phyloP scores from a whole-genome alignment of 495 filamentous ascomycete species.

The Daldinia grandis region DNA sequence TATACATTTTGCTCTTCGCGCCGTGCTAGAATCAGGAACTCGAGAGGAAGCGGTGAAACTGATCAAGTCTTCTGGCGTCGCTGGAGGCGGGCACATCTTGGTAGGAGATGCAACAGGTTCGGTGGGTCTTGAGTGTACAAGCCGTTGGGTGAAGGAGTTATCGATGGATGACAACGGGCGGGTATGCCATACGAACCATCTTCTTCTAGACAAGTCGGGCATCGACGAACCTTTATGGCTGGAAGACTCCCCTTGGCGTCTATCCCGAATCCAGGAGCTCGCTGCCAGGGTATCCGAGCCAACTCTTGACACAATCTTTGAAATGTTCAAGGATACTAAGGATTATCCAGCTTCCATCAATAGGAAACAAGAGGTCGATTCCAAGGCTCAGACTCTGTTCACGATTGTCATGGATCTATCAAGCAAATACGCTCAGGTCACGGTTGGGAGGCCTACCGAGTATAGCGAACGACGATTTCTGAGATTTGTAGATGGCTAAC shows the following conservation, averaged over 20 bases:
- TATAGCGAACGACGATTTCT: conserved; percentile 30
- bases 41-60: conserved; percentile 59
- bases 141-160: conserved; percentile 60
- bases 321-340: conserved; percentile 37
- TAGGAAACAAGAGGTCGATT: conserved; percentile 31
- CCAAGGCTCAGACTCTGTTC: conserved; percentile 53
- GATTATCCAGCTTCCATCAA: conserved; percentile 42
- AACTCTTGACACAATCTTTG: conserved; percentile 28
- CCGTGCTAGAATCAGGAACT: conserved; percentile 64
- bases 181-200: conserved; percentile 72
- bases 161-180: conserved; percentile 55
- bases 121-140: conserved; percentile 67
- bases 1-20: conserved; percentile 69
- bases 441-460: conserved; percentile 54
- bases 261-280: conserved; percentile 58
- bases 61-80: conserved; percentile 63
- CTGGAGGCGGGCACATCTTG: conserved; percentile 68
- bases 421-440: conserved; percentile 47
- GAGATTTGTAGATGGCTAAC: conserved; percentile 18
- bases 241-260: conserved; percentile 60
- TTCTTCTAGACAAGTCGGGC: conserved; percentile 49
- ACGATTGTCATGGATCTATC: conserved; percentile 60
- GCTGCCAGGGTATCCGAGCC: conserved; percentile 41
- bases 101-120: conserved; percentile 64
- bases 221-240: conserved; percentile 63